Base-by-base conservation (phyloP, 768 basidiomycete species). In the Mycena venus region DNA sequence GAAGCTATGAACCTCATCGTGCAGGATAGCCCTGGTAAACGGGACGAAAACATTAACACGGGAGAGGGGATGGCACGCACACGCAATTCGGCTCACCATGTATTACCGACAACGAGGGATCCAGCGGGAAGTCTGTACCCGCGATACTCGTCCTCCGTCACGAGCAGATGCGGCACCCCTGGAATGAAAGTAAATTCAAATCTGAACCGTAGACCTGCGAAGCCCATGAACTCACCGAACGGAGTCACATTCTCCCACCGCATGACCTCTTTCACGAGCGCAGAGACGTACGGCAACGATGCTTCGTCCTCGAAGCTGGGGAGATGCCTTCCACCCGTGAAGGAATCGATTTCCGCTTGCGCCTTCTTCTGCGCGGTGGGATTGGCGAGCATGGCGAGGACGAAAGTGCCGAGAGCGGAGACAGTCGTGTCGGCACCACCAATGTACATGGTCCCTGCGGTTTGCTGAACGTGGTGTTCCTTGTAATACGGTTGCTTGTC, bases 81-180 rank as follows among this genome's bases (percentile, higher is more conserved):
- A 27, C 23, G 4, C 44, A 15, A 21, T n/a, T n/a, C n/a, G n/a
- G n/a, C 72, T 3, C 34, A 79, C 82, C 78, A 75, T 8, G 72
- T 34, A 63, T 83, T 83, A 2, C 77, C 78, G 23, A 82, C 68
- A 31, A 83, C 68, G 2, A 80, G 32, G 2, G 81, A 72, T 4
- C 77, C 78, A 25, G 78, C 80, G 1, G 85, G 86, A 44, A 87
- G 84, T 64, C 77, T 60, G 63, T 83, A 82, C 1, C 84, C 85
- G 1, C 75, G 70, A 69, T 86, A 87, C 7, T 80, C 72, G 65
- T 86, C 84, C 12, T 86, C 85, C 11, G 79, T 77, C 1, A 56
- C 71, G 12, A 79, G 68, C 12, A 75, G 59, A 70, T 83, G 85
- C 11, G 83, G 83, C 10, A 83, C 27, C 15, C 79, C 73, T 73